Base-by-base conservation (phyloP, 2,329 filamentous ascomycete species). In the Fusarium temperatum region DNA sequence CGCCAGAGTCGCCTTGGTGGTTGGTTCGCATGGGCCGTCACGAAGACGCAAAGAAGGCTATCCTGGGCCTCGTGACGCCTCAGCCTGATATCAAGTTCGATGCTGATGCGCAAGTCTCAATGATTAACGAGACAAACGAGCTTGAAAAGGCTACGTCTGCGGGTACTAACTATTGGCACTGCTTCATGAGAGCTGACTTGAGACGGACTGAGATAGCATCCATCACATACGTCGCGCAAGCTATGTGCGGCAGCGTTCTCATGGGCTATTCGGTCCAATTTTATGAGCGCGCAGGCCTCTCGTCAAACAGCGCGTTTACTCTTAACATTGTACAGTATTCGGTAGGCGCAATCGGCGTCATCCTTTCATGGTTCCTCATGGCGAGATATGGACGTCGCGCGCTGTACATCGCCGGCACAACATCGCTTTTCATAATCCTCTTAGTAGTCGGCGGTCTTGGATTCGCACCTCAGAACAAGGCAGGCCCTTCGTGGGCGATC, bases 231-330 rank as follows among this genome's bases (percentile, higher is more conserved):
- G 77, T 82, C 5, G 80, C 82, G 6, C 84, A 85, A 75, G 81
- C 80, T 1, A 70, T 83, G 11, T 84, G 82, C 51, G 84, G 84
- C 20, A 77, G 80, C 17, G 78, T 79, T 12, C 79, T 86, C 63
- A 90, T 88, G 80, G 89, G 89, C 67, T 91, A 90, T 77, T 90
- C 89, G 14, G 90, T 89, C 5, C 83, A 85, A 58, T 87, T 86
- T 64, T 85, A 84, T 65, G 78, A 83, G 48, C 82, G 82, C 58
- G 85, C 83, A 32, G 84, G 85, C 8, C 75, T 86, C 26, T 78
- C 78, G 1, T 73, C 78, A 3, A 73, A 76, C 6, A 79, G 79
- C 50, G 79, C 83, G 0, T 84, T 83, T 74, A 82, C 74, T 56
- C 78, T 85, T 51, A 77, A 82, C 1, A 78, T 87, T n/a, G 84